Conservation (phyloP, 148 eudicot species). For the Chenopodium formosanum region DNA sequence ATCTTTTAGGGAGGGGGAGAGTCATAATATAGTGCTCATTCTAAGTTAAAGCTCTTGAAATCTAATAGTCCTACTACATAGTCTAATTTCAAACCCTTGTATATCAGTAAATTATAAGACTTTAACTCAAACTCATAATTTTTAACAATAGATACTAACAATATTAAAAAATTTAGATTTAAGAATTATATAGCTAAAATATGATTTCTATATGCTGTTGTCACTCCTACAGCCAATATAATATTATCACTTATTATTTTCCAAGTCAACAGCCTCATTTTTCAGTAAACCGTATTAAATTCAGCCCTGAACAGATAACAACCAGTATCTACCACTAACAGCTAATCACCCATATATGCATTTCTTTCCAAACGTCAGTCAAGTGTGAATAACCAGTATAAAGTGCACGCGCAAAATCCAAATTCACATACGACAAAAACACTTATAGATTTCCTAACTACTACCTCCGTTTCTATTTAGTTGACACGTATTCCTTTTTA, state of each 20-base stretch:
- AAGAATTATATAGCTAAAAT: background rate
- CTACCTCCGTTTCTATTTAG: no score
- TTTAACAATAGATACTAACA: no score
- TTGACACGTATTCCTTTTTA: no score
- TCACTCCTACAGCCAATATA: background rate
- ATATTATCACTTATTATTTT: background rate
- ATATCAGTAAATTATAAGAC: background rate
- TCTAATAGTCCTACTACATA: background rate
- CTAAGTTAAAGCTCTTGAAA: no score
- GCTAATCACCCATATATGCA: background rate
- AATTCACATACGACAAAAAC: background rate
- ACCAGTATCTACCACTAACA: background rate
- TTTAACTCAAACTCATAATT: background rate
- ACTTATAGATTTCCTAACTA: background rate
- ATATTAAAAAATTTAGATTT: background rate
- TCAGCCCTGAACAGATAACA: background rate
- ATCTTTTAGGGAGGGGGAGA: no score
- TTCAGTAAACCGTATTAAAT: background rate
- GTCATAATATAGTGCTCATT: no score
- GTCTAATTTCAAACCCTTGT: no score
- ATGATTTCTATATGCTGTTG: background rate
- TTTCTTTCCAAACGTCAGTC: background rate
- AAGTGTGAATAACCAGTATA: background rate
- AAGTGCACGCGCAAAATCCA: background rate
- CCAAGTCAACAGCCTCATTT: background rate